Evolutionary conservation across 768 basidiomycete species (phyloP).

Genomic region (Ephemerocybe angulata): DNA sequence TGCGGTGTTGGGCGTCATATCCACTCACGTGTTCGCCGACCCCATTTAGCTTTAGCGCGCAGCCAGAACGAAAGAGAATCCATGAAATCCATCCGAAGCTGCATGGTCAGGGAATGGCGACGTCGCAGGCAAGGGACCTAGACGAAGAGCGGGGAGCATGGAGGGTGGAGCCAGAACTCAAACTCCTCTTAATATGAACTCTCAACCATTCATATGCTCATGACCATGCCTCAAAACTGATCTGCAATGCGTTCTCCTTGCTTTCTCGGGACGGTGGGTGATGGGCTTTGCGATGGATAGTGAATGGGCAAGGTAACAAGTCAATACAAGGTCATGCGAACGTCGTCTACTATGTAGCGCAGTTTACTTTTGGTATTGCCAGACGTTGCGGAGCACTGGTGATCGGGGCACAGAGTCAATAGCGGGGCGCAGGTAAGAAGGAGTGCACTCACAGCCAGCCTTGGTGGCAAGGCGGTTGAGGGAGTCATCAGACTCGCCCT

Average conservation of each 20-base stretch:
- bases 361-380: conserved; percentile 89
- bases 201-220: neutral
- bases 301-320: neutral
- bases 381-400: conserved; percentile 96
- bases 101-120: neutral
- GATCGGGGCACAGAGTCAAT: too few relatives aligned
- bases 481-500: conserved; percentile 95
- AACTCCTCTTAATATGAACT: too few relatives aligned
- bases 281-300: neutral
- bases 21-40: conserved; percentile 7
- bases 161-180: neutral
- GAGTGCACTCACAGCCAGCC: conserved; percentile 76
- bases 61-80: neutral
- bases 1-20: conserved; percentile 9
- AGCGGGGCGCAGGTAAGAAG: conserved; percentile 4
- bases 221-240: neutral
- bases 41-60: conserved; percentile 3
- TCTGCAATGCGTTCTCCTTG: neutral
- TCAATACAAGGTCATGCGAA: conserved; percentile 4
- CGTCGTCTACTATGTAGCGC: neutral
- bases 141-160: neutral
- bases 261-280: neutral
- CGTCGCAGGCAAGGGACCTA: neutral
- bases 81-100: neutral
- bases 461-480: conserved; percentile 94